A percentile compares a stretch with the other conserved stretches of the same genome.
phyloP scores from a whole-genome alignment of 2,329 filamentous ascomycete genomes.

The Paraphoma sp. region DNA sequence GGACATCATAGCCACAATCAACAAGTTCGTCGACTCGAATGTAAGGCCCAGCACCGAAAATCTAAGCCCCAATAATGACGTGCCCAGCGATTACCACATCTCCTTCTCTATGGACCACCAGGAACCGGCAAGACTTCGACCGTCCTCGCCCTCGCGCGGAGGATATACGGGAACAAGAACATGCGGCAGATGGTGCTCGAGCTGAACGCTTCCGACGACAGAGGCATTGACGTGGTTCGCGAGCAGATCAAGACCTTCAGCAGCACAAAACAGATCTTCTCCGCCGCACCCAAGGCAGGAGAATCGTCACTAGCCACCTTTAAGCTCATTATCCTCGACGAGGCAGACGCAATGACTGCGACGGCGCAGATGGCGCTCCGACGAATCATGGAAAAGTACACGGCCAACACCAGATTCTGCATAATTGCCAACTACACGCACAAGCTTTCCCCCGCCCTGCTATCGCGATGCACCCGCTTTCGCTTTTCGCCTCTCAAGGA shows the following conservation, averaged over 20 bases:
- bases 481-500: conserved; percentile 94
- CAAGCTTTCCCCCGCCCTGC: conserved; percentile 89
- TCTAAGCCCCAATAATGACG: background rate
- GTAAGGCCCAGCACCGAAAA: conserved; percentile 46
- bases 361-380: conserved; percentile 97
- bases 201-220: conserved; percentile 94
- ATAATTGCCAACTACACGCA: conserved; percentile 99
- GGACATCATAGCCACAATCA: conserved; percentile 96
- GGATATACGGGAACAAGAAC: conserved; percentile 90
- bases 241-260: conserved; percentile 99
- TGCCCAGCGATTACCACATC: conserved; percentile 78
- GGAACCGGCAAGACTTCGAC: conserved; percentile 98
- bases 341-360: conserved; percentile 99
- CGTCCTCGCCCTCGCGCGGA: conserved; percentile 86
- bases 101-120: conserved; percentile 94
- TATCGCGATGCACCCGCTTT: conserved; percentile 94
- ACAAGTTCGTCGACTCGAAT: conserved; percentile 95
- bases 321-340: conserved; percentile 97
- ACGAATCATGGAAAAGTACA: conserved; percentile 99
- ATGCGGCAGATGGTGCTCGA: conserved; percentile 99
- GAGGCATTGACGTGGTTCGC: conserved; percentile 92
- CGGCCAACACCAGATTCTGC: conserved; percentile 95
- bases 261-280: conserved; percentile 97
- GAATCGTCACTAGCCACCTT: conserved; percentile 71
- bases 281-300: conserved; percentile 59